Evolutionary conservation across 108 stramenopile species (phyloP).

Genomic region (Pseudonitzschia multistriata): DNA sequence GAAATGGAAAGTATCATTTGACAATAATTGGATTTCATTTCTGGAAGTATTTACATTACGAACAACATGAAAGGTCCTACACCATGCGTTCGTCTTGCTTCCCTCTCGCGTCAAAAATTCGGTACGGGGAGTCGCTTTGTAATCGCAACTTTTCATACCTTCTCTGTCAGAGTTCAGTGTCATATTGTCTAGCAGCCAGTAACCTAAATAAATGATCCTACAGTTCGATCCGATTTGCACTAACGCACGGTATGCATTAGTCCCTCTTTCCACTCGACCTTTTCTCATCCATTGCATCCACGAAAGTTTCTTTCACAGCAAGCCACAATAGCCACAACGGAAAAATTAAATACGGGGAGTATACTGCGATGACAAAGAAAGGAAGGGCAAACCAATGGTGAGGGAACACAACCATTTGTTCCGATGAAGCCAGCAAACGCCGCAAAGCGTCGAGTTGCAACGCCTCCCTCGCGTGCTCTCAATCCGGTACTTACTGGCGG

Average conservation of each 20-base stretch:
- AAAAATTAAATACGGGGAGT: constrained; percentile 76
- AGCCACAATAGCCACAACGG: constrained; percentile 55
- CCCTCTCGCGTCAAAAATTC: too few species aligned
- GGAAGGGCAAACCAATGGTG: not conserved
- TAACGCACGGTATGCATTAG: not conserved
- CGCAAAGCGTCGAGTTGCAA: too few species aligned
- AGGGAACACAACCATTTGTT: not conserved
- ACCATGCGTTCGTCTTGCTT: too few species aligned
- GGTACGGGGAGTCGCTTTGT: too few species aligned
- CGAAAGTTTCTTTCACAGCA: constrained; percentile 19
- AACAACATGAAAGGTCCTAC: too few species aligned
- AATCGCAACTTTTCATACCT: too few species aligned
- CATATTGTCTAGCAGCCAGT: not conserved
- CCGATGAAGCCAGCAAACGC: too few species aligned
- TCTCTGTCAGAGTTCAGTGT: too few species aligned
- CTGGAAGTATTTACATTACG: too few species aligned
- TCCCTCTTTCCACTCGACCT: not conserved
- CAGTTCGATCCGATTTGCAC: not conserved
- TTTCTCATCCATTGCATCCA: not conserved
- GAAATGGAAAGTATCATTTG: too few species aligned
- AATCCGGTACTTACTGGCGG: not conserved
- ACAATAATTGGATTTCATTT: too few species aligned
- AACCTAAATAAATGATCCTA: not conserved
- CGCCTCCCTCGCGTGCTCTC: not conserved
- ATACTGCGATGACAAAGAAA: constrained; percentile 29